phyloP scores from a whole-genome alignment of 1,284 basidiomycete genomes.

The Naganishia sp. region DNA sequence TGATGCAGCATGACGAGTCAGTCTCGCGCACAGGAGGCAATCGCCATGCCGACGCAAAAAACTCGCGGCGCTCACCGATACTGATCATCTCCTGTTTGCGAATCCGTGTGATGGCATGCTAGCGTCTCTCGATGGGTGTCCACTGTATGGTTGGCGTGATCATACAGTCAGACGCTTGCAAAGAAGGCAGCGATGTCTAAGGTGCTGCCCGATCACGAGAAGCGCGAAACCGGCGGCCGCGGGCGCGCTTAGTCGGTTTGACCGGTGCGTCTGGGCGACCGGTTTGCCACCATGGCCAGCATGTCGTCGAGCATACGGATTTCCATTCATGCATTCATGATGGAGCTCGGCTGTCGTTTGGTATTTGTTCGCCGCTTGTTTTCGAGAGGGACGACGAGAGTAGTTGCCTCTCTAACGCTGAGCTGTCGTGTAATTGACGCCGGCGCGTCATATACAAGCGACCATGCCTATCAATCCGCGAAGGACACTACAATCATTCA shows the following conservation, averaged over 20 bases:
- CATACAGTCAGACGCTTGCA: neutral
- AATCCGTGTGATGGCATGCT: neutral
- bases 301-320: too few species aligned
- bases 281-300: neutral
- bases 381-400: too few species aligned
- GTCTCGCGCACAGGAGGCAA: neutral
- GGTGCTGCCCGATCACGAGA: neutral
- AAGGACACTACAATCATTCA: too few species aligned
- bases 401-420: too few species aligned
- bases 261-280: neutral
- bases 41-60: neutral
- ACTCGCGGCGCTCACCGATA: too few species aligned
- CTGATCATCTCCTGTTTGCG: too few species aligned
- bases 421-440: too few species aligned
- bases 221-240: slow-evolving; percentile 4
- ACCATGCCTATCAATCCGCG: too few species aligned
- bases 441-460: too few species aligned
- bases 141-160: neutral
- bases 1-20: neutral
- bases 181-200: neutral
- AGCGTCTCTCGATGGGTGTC: neutral
- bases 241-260: neutral
- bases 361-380: too few species aligned
- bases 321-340: too few species aligned
- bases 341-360: too few species aligned